These are phyloP conservation scores for Aspergillus brunneoviolaceus DNA, from an alignment of 2,329 filamentous ascomycete species.

Conservation along the genomic window DNA sequence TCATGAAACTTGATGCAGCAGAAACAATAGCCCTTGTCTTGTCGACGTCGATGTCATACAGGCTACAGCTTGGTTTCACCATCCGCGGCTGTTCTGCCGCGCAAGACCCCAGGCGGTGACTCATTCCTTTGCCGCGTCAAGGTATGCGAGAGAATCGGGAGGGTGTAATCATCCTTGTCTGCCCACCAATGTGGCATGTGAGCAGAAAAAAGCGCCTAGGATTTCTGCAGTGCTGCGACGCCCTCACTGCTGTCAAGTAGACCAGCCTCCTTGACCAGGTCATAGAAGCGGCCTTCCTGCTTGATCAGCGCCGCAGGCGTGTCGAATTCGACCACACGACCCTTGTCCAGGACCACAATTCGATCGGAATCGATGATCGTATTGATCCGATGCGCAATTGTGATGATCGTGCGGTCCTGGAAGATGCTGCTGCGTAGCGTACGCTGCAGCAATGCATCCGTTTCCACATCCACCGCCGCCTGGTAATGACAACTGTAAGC, in stretches of 20 bases:
- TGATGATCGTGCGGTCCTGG: constrained; percentile 92
- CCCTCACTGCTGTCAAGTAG: constrained; percentile 56
- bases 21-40: constrained; percentile 4
- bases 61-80: constrained; percentile 7
- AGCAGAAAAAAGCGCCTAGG: neutral
- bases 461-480: constrained; percentile 70
- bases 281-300: constrained; percentile 77
- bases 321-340: constrained; percentile 89
- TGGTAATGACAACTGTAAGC: constrained; percentile 30
- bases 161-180: constrained; percentile 2
- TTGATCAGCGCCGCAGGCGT: constrained; percentile 75
- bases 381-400: constrained; percentile 96
- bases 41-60: neutral
- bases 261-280: constrained; percentile 87
- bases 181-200: constrained; percentile 7
- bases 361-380: constrained; percentile 88
- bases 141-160: constrained; percentile 7
- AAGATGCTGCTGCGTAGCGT: constrained; percentile 69
- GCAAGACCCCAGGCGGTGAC: neutral
- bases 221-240: constrained; percentile 20
- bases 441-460: constrained; percentile 63
- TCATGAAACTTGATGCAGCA: constrained; percentile 4
- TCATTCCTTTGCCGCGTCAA: neutral
- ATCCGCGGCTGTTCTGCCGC: constrained; percentile 1
- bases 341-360: constrained; percentile 89